Evolutionary conservation across 2,329 filamentous ascomycete species (phyloP), one percentile per base, ranked within the genome.

Genomic region (Lachnellula willkommii): DNA sequence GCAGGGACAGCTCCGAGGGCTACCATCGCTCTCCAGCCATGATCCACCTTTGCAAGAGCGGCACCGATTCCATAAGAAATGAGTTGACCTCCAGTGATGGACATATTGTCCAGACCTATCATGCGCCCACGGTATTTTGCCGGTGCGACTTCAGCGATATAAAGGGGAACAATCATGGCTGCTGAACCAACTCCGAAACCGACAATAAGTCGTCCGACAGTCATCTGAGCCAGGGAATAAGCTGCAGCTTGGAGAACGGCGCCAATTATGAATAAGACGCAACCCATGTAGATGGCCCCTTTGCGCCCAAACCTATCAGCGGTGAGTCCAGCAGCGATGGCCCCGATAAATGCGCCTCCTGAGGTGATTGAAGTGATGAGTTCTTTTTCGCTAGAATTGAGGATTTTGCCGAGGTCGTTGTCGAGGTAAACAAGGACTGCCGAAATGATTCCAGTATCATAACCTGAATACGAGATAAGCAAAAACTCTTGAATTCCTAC

Each of bases 171-270:
- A 53, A 85, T 78, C 37, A 84, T 81, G 60, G 87, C 68, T 50
- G 85, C 84, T 66, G 87, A 77, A 60, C 85, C 85, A 70, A 89
- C 85, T 3, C 85, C 85, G 22, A 89, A 71, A 74, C 86, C 86
- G 57, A 89, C 85, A 54, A 89, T 71, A 14, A 85, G 82, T 66
- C 86, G 79, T 35, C 85, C 85, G 54, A 79, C 83, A 61, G 89
- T 84, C 69, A 89, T 89, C 66, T 79, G 79, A 42, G 79, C 84
- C 42, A 89, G 76, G 60, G 80, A 80, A 56, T 79, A 77, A 54
- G 73, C 72, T 5, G 84, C 84, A 2, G 83, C 71, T 70, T 89
- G 85, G 73, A 89, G 77, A 61, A 88, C 81, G 2, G 85, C 88
- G 12, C 85, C 82, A 52, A 87, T 74, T 60, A 89, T 82, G 54